A percentile compares a stretch with the other conserved stretches of the same genome.
phyloP scores from a whole-genome alignment of 441 rosid genomes.

The Euphorbia neoarborescens region DNA sequence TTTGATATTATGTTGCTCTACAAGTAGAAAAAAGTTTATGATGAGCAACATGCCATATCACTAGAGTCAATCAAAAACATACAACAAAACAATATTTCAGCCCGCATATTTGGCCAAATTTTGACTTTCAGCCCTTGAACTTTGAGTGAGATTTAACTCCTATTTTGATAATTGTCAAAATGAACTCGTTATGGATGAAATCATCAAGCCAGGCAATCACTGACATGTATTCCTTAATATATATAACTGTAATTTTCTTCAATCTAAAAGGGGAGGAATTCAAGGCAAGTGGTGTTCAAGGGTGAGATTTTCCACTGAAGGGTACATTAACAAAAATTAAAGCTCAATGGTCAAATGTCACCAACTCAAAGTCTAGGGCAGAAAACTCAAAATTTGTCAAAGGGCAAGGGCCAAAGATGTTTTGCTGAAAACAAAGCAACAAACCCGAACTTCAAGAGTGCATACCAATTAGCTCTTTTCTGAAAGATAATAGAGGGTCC shows the following conservation, averaged over 20 bases:
- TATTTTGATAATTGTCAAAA: not conserved
- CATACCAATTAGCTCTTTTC: conserved; percentile 86
- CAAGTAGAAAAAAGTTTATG: conserved; percentile 22
- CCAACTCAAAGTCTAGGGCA: not conserved
- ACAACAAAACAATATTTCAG: not conserved
- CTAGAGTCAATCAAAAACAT: conserved; percentile 7
- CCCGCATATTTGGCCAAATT: not conserved
- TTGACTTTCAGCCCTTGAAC: not conserved
- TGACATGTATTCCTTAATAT: not conserved
- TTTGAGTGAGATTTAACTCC: not conserved
- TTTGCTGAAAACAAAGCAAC: conserved; percentile 17
- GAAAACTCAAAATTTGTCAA: not conserved
- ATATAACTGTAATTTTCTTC: not conserved
- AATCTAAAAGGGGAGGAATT: not conserved
- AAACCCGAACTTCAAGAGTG: conserved; percentile 14
- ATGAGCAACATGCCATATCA: conserved; percentile 25
- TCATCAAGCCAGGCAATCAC: not conserved
- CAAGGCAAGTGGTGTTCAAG: not conserved
- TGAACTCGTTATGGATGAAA: not conserved
- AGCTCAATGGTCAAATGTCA: not conserved
- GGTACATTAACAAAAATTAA: not conserved
- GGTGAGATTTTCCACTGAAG: not conserved
- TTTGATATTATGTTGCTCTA: conserved; percentile 77
- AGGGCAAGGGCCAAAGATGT: not conserved
- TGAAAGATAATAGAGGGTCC: conserved; percentile 90